A percentile compares a stretch with the other conserved stretches of the same genome.
These are phyloP conservation scores for Takakia lepidozioides DNA, from an alignment of 225 moss, liverwort and hornwort species.

Conservation along the genomic window DNA sequence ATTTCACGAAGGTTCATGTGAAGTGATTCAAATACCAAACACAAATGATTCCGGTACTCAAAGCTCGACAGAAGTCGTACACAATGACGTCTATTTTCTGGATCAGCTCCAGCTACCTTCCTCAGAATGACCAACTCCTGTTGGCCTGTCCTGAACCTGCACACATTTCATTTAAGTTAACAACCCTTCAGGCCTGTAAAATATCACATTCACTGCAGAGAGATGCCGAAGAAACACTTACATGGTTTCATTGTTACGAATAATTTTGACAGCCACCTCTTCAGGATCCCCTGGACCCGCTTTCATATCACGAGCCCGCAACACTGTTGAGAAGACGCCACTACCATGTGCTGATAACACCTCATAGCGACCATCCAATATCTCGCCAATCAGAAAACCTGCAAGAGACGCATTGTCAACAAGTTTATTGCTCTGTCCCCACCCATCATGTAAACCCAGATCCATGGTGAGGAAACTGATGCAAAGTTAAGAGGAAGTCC, in stretches of 20 bases:
- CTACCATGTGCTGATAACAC: conserved; percentile 93
- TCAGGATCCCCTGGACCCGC: conserved; percentile 88
- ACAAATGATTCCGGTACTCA: conserved; percentile 52
- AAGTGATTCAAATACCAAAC: conserved; percentile 57
- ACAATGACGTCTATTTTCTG: conserved; percentile 75
- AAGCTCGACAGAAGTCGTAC: conserved; percentile 54
- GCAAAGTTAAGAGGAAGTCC: too few species aligned
- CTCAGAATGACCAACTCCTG: conserved; percentile 96
- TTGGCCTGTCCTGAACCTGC: conserved; percentile 96
- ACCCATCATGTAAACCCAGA: too few species aligned
- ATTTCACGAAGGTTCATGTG: conserved; percentile 56
- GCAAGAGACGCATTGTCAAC: background rate
- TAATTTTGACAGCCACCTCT: conserved; percentile 98
- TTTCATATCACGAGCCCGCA: conserved; percentile 90
- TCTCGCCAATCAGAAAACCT: conserved; percentile 98
- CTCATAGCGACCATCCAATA: conserved; percentile 94
- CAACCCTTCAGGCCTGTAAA: too few species aligned
- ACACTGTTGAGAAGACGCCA: conserved; percentile 98
- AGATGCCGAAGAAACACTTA: too few species aligned
- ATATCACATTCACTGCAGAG: too few species aligned
- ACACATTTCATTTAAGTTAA: too few species aligned
- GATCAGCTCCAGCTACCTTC: conserved; percentile 98
- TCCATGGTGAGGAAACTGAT: too few species aligned
- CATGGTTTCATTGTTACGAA: conserved; percentile 99
- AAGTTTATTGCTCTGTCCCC: too few species aligned